Evolutionary conservation across 1,284 basidiomycete species (phyloP).

Genomic region (Apiotrichum veenhuisii): DNA sequence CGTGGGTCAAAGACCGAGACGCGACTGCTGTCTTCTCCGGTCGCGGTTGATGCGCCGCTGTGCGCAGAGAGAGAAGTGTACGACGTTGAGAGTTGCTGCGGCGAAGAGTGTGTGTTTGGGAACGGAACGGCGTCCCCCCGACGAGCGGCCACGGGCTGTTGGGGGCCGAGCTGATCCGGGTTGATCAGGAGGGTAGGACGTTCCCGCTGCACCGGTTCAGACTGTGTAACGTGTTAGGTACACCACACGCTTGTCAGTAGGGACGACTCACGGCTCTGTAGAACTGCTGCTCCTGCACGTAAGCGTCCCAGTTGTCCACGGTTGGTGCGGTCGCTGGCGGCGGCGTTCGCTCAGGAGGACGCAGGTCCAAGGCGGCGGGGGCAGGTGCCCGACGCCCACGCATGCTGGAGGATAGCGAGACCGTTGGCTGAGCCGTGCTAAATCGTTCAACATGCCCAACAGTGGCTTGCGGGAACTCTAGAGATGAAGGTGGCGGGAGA

Average conservation of each 20-base stretch:
- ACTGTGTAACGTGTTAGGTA: background rate
- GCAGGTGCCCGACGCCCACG: constrained; percentile 35
- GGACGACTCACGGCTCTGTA: background rate
- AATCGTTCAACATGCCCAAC: background rate
- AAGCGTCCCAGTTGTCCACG: background rate
- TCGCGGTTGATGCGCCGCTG: background rate
- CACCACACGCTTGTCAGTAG: background rate
- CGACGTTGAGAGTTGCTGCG: background rate
- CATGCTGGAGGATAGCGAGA: constrained; percentile 14
- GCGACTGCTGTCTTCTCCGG: constrained; percentile 1
- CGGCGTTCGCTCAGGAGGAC: constrained; percentile 15
- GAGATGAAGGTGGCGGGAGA: background rate
- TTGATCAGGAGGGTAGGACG: background rate
- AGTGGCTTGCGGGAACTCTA: background rate
- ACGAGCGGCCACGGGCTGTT: background rate
- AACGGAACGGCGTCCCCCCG: constrained; percentile 9
- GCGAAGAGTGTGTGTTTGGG: constrained; percentile 9
- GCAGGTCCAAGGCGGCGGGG: constrained; percentile 38
- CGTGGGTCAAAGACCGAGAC: constrained; percentile 12
- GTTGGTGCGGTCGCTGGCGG: background rate
- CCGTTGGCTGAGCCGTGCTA: background rate
- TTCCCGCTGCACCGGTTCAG: background rate
- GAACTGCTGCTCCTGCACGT: background rate
- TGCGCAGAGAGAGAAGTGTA: constrained; percentile 20
- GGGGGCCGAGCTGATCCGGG: background rate